phyloP scores from a whole-genome alignment of 805 yeast genomes.

The Grigorovia humatica region DNA sequence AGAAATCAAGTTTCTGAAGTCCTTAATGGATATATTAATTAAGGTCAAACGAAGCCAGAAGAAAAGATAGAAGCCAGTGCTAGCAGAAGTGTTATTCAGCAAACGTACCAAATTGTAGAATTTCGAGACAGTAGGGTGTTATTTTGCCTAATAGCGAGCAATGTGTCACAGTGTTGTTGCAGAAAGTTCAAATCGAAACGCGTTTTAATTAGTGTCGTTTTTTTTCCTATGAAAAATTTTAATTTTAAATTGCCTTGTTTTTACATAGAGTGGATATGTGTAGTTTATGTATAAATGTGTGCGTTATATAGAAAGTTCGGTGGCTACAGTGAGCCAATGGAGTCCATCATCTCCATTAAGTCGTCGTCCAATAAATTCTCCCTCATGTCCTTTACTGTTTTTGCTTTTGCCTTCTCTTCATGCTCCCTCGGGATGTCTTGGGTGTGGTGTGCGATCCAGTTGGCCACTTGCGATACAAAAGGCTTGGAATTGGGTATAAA shows the following conservation, averaged over 20 bases:
- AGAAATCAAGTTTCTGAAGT: background rate
- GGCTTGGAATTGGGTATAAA: slow-evolving; percentile 80
- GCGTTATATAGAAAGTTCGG: background rate
- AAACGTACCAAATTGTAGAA: too few species aligned
- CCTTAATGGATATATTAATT: too few species aligned
- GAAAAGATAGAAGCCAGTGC: too few species aligned
- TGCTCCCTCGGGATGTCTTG: slow-evolving; percentile 1
- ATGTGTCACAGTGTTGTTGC: too few species aligned
- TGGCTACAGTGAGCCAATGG: slow-evolving; percentile 28
- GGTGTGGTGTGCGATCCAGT: slow-evolving; percentile 24
- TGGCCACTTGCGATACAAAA: slow-evolving; percentile 26
- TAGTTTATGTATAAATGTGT: background rate
- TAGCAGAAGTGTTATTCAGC: too few species aligned
- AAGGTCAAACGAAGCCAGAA: too few species aligned
- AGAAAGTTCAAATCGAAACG: background rate
- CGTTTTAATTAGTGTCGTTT: background rate
- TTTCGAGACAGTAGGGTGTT: too few species aligned
- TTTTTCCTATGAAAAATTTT: background rate
- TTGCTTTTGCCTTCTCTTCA: too few species aligned
- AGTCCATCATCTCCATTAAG: slow-evolving; percentile 31
- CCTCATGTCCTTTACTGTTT: background rate
- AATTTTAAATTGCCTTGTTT: too few species aligned
- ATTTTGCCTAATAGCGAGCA: too few species aligned
- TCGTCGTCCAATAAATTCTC: slow-evolving; percentile 24
- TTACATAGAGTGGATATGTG: background rate